Percentiles rank a stretch among this genome's conserved stretches.
These are phyloP conservation scores for Lonicera japonica DNA, from an alignment of 129 eudicot species.

Conservation along the genomic window DNA sequence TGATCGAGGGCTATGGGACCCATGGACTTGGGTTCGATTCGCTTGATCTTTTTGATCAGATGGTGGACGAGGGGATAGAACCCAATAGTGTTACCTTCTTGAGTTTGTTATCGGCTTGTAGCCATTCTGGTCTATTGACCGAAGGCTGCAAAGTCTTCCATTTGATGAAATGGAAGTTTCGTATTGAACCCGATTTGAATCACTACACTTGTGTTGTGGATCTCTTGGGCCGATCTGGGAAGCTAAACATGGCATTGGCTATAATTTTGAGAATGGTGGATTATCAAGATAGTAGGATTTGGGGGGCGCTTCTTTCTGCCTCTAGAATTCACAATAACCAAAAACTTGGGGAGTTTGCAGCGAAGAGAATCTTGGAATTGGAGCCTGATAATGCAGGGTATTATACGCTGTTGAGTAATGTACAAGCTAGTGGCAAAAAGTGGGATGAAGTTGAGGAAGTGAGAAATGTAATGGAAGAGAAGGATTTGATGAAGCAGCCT, in stretches of 20 bases:
- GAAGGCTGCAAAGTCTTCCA: conserved; percentile 30
- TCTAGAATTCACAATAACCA: conserved; percentile 22
- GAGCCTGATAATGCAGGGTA: conserved; percentile 42
- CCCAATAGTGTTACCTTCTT: conserved; percentile 43
- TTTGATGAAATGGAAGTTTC: conserved; percentile 29
- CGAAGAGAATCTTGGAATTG: conserved; percentile 29
- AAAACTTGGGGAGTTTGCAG: conserved; percentile 29
- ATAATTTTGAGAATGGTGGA: conserved; percentile 23
- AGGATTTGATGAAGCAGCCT: conserved; percentile 31
- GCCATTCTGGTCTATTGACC: conserved; percentile 39
- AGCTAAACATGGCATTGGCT: conserved; percentile 30
- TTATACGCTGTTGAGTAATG: conserved; percentile 32
- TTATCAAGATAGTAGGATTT: conserved; percentile 30
- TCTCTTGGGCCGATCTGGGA: conserved; percentile 38
- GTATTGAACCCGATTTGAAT: conserved; percentile 25
- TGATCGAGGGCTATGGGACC: conserved; percentile 41
- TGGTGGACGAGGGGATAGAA: conserved; percentile 32
- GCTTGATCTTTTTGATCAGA: conserved; percentile 17
- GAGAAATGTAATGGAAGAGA: conserved; percentile 23
- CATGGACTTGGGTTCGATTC: conserved; percentile 41
- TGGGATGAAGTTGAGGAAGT: conserved; percentile 43
- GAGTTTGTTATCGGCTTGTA: conserved; percentile 42
- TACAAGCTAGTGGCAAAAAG: conserved; percentile 27
- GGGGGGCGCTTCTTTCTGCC: conserved; percentile 45
- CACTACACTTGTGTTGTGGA: conserved; percentile 44